Percentiles rank a stretch among this genome's conserved stretches.
phyloP scores from a whole-genome alignment of 1,284 basidiomycete genomes.

The Erythrobasidium hasegawianum region DNA sequence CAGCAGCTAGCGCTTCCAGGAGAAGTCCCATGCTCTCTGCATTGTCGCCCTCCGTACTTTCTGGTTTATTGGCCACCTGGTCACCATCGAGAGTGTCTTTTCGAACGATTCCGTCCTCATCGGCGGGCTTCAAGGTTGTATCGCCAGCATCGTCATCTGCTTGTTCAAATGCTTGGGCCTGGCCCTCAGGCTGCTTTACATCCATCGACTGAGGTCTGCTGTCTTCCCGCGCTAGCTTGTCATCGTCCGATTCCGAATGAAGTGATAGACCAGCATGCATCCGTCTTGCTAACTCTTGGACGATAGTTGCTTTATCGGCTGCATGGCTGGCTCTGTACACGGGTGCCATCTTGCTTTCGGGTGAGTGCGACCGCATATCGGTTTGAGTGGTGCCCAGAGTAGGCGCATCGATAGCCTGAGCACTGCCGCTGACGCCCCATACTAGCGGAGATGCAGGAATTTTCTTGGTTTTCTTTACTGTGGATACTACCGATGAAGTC shows the following conservation, averaged over 20 bases:
- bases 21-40: too few species aligned
- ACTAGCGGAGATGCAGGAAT: constrained; percentile 15
- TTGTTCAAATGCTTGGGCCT: not conserved
- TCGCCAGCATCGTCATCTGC: not conserved
- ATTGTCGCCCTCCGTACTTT: too few species aligned
- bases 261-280: not conserved
- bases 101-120: not conserved
- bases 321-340: constrained; percentile 10
- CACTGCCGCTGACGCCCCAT: constrained; percentile 8
- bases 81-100: not conserved
- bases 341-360: not conserved
- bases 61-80: not conserved
- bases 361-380: not conserved
- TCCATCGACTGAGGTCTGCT: too few species aligned
- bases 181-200: too few species aligned
- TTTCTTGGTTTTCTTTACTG: not conserved
- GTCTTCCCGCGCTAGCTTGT: too few species aligned
- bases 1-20: too few species aligned
- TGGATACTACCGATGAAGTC: not conserved
- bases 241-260: too few species aligned
- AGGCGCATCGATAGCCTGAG: not conserved
- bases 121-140: not conserved
- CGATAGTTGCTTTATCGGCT: constrained; percentile 3
- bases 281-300: constrained; percentile 19
- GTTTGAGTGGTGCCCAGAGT: constrained; percentile 22